phyloP scores from a whole-genome alignment of 768 basidiomycete genomes.

The Daedalea quercina region DNA sequence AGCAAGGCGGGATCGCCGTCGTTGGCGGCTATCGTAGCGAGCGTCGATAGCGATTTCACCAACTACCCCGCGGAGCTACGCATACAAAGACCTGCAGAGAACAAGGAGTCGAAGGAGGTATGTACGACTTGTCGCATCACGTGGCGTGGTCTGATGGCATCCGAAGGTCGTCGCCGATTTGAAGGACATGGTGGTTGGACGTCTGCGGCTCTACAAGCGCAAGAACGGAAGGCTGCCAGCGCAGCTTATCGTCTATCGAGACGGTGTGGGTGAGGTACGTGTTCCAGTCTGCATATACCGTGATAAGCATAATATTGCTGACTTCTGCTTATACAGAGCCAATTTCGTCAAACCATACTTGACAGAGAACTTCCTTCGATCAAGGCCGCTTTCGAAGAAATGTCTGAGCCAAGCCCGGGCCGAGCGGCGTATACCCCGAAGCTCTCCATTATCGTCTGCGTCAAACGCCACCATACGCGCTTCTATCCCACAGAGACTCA shows the following conservation, averaged over 20 bases:
- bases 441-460: slow-evolving; percentile 48
- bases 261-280: slow-evolving; percentile 74
- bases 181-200: slow-evolving; percentile 40
- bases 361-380: slow-evolving; percentile 61
- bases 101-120: slow-evolving; percentile 55
- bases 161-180: slow-evolving; percentile 43
- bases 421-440: slow-evolving; percentile 32
- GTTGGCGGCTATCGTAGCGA: slow-evolving; percentile 66
- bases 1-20: slow-evolving; percentile 71
- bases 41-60: slow-evolving; percentile 34
- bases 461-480: slow-evolving; percentile 52
- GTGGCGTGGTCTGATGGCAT: neutral
- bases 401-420: slow-evolving; percentile 36
- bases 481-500: slow-evolving; percentile 44
- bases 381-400: slow-evolving; percentile 37
- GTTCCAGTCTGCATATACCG: neutral
- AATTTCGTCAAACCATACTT: slow-evolving; percentile 41
- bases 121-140: slow-evolving; percentile 2
- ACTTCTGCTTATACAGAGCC: slow-evolving; percentile 28
- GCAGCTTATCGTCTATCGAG: slow-evolving; percentile 51
- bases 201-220: slow-evolving; percentile 33
- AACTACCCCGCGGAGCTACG: slow-evolving; percentile 46
- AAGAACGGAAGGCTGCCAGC: slow-evolving; percentile 32
- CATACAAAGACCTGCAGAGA: slow-evolving; percentile 41
- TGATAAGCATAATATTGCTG: neutral